Evolutionary conservation across 139 green algal genomes (phyloP), one percentile per base, ranked within the genome.

Genomic region (Tetraselmis striata): DNA sequence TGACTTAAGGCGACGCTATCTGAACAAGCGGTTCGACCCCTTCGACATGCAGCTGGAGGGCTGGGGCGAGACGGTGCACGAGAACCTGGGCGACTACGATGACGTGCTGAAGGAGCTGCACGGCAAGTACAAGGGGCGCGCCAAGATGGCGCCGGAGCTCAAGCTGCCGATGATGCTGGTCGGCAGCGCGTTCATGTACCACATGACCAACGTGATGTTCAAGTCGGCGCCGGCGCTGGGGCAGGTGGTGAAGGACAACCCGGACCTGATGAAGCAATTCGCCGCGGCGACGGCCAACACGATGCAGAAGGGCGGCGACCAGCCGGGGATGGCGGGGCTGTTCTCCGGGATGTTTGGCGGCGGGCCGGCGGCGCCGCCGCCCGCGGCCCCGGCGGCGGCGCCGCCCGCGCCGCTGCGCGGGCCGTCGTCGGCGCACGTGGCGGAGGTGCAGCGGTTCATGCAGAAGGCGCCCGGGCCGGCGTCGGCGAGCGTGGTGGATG

Each of bases 21-120:
- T 85, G 26, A 85, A 85, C 81, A n/a, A 31, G 30, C 32, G 23
- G 31, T 81, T 81, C 76, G 76, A 85, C 76, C 81, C 81, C 22
- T 67, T 85, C 26, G 28, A 59, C 28, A 32, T 85, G n/a, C 24
- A 81, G 28, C 76, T 85, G 30, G 28, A 81, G 27, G 81, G 81
- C 27, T 81, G 76, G 76, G 77, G 31, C 2, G 76, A 81, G 1
- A 81, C 32, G 24, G 59, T 84, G 67, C 28, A 80, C 29, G 75
- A 84, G 29, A 75, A 27, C 74, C 32, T 84, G 25, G 75, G 25
- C 31, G 74, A 80, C 29, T 80, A 80, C 75, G 81, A 80, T 74
- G 81, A 84, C 29, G 28, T 84, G 22, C 78, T 85, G 32, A 31
- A 81, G 76, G 31, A 78, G 32, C 76, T 85, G 32, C 29, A 85